A percentile compares a stretch with the other conserved stretches of the same genome.
Conservation (phyloP, 2,329 filamentous ascomycete species). For the Monosporascus sp. region DNA sequence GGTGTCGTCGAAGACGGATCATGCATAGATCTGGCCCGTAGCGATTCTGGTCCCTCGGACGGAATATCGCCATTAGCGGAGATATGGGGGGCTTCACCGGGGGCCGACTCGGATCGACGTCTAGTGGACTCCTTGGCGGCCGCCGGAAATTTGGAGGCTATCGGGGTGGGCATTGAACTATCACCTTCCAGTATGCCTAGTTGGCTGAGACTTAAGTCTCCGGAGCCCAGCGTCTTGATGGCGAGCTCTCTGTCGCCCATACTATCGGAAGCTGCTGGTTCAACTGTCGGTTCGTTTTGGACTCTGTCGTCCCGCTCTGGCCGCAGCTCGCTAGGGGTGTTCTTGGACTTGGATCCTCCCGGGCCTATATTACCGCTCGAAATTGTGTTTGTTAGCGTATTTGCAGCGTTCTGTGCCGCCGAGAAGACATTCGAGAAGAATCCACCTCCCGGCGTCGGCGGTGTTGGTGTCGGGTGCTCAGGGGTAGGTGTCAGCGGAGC, state of each 20-base stretch:
- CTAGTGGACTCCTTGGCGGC: conserved; percentile 34
- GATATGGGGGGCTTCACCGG: conserved; percentile 36
- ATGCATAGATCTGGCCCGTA: conserved; percentile 44
- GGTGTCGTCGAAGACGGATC: conserved; percentile 51
- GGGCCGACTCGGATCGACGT: conserved; percentile 53
- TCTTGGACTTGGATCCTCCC: conserved; percentile 40
- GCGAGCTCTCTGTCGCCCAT: conserved; percentile 64
- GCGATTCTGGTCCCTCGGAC: conserved; percentile 27
- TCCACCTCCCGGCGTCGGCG: conserved; percentile 52
- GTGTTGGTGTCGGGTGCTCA: conserved; percentile 48
- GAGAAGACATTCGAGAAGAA: conserved; percentile 95
- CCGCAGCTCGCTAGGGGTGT: conserved; percentile 24
- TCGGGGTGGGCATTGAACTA: conserved; percentile 48
- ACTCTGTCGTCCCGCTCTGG: conserved; percentile 31
- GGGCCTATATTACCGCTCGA: conserved; percentile 56
- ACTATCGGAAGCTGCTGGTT: conserved; percentile 31
- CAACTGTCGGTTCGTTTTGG: conserved; percentile 39
- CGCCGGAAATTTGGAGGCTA: conserved; percentile 50
- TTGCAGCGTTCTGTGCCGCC: conserved; percentile 87
- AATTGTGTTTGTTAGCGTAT: conserved; percentile 66
- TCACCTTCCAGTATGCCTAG: conserved; percentile 68
- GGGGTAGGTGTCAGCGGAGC: conserved; percentile 70
- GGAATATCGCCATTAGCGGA: conserved; percentile 29
- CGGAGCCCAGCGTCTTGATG: conserved; percentile 81
- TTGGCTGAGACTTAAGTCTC: conserved; percentile 84